These are phyloP conservation scores for Bathelium albidoporum DNA, from an alignment of 495 filamentous ascomycete genomes.

Conservation along the genomic window DNA sequence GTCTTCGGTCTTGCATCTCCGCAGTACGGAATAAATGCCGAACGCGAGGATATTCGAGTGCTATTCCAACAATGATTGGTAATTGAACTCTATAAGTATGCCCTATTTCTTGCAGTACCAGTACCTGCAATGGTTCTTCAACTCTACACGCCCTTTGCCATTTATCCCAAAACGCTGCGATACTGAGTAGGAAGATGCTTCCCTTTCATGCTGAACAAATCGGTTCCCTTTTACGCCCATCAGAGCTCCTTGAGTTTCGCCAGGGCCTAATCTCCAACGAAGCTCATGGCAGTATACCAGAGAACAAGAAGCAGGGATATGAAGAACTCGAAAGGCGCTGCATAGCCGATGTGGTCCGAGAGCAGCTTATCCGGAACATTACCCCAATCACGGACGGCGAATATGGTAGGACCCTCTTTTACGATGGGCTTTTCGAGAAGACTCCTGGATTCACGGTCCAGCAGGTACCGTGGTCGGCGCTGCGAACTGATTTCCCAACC, in stretches of 20 bases:
- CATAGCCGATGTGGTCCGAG: conserved; percentile 30
- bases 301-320: conserved; percentile 39
- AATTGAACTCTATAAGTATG: no score
- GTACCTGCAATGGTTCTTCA: not conserved
- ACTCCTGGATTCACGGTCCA: conserved; percentile 58
- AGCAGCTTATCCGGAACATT: conserved; percentile 43
- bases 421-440: conserved; percentile 62
- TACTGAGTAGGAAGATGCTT: conserved; percentile 27
- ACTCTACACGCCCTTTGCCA: not conserved
- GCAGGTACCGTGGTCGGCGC: conserved; percentile 56
- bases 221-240: conserved; percentile 71
- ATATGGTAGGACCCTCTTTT: conserved; percentile 45
- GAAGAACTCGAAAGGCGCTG: conserved; percentile 49
- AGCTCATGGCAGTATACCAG: conserved; percentile 4
- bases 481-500: conserved; percentile 15
- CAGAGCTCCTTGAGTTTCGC: conserved; percentile 53
- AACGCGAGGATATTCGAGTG: no score
- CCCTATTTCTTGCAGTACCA: no score
- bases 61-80: no score
- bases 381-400: conserved; percentile 68
- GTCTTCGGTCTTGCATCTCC: no score
- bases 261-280: not conserved
- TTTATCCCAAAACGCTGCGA: not conserved
- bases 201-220: conserved; percentile 81
- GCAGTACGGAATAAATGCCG: no score